These are phyloP conservation scores for Yarrowia alimentaria DNA, from an alignment of 805 yeast species.

Conservation along the genomic window DNA sequence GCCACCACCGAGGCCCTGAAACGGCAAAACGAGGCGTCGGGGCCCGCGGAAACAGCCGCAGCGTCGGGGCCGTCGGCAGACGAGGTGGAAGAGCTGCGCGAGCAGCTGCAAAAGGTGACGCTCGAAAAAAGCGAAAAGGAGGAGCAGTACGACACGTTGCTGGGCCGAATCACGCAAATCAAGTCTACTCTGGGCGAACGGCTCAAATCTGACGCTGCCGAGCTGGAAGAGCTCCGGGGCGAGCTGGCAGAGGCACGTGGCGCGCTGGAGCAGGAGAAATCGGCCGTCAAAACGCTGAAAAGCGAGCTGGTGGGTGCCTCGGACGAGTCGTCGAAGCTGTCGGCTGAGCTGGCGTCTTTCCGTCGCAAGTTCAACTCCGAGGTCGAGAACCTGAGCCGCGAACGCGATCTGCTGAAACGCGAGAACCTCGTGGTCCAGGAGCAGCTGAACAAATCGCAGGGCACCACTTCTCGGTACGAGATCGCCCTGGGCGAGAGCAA, in stretches of 20 bases:
- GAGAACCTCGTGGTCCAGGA: conserved; percentile 30
- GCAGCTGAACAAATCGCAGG: conserved; percentile 11
- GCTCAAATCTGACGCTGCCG: conserved; percentile 43
- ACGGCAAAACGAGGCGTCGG: too few relatives aligned
- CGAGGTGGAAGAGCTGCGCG: too few relatives aligned
- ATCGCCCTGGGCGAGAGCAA: conserved; percentile 37
- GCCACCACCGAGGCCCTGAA: too few relatives aligned
- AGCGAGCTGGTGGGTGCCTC: conserved; percentile 41
- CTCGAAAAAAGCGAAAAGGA: conserved; percentile 40
- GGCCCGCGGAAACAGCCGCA: too few relatives aligned
- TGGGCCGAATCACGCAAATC: conserved; percentile 42
- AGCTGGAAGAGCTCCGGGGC: conserved; percentile 40
- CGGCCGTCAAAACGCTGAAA: conserved; percentile 42
- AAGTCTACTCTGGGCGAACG: conserved; percentile 46
- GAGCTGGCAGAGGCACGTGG: conserved; percentile 40
- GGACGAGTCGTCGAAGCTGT: conserved; percentile 36
- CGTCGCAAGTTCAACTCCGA: conserved; percentile 32
- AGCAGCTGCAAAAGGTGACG: too few relatives aligned
- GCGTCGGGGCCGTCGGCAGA: too few relatives aligned
- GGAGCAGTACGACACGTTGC: conserved; percentile 44
- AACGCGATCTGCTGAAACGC: conserved; percentile 33
- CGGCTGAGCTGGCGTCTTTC: conserved; percentile 35
- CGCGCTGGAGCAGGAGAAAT: conserved; percentile 40
- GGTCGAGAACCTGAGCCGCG: conserved; percentile 30
- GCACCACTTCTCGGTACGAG: conserved; percentile 35